Base-by-base conservation (phyloP, 2,329 filamentous ascomycete species). In the Alternaria consortialis region DNA sequence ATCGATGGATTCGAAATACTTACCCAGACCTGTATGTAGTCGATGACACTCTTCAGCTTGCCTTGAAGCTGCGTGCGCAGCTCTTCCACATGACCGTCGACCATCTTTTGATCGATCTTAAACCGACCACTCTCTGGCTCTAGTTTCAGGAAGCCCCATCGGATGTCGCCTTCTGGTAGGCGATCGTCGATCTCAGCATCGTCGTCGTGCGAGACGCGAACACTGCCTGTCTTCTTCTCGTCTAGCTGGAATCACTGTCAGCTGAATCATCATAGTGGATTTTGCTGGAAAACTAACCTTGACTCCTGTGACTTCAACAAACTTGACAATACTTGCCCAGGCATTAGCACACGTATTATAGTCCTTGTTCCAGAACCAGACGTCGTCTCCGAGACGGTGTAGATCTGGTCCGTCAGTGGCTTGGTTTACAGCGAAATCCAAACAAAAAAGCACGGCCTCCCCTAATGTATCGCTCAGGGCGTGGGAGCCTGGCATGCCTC, bases 371-470 rank as follows among this genome's bases (percentile, higher is more conserved):
- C 72, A 77, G 17, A 84, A 78, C 82, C 83, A 85, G 12, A 84
- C 65, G 53, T 85, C 83, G 58, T 85, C 83, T 47, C 84, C 81
- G 15, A 84, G 64, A 1, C 83, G 82, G 60, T 84, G 81, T 0
- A 84, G 68, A 4, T 82, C 70, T 47, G 79, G 72, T 1, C 82
- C 80, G 13, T 69, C 53, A 1, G 82, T 81, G 11, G 74, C 62
- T 40, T 80, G 77, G 51, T 83, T 83, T 17, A 84, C 78, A 1
- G 80, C 75, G 12, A 83, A 72, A 57, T 84, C 83, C 69, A 84
- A 72, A 59, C 81, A 81, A 56, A 83, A 83, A 5, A 85, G 69
- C 1, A 84, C 74, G n/a, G 80, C 64, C 63, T 85, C 83, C 0
- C 83, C 82, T 2, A 82, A 79, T 3, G 84, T 66, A 63, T 85